Evolutionary conservation across 192 early-diverging fungal species (phyloP), one percentile per base, ranked within the genome.

Genomic region (Backusella circina): DNA sequence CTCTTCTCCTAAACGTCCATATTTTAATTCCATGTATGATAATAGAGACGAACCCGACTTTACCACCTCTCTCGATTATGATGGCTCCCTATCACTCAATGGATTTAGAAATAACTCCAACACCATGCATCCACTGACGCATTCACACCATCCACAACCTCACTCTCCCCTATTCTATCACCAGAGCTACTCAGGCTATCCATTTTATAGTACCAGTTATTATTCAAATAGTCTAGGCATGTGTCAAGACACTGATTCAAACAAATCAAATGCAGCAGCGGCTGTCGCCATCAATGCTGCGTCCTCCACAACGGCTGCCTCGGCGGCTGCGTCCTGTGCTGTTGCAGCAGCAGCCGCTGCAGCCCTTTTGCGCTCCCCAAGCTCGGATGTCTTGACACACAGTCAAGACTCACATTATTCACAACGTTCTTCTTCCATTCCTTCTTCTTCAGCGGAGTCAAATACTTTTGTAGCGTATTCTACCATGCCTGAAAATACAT

Each of bases 131-230:
- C 69, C 69, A 38, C 18, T 70, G 37, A 30, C 69, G 15, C 69
- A 70, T 30, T 61, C 54, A 9, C 67, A 68, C 23, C 67, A 68
- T 38, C 67, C 67, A 36, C 69, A 70, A 47, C 69, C 69, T 0
- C 69, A 70, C n/a, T 70, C 69, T 39, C 69, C 69, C 32, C 28
- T 70, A 18, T 70, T 70, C 26, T 70, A 70, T 30, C 33, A 37
- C 15, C 69, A 70, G 26, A n/a, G 28, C 26, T 70, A 70, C n/a
- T 70, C 69, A 8, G 69, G 69, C 8, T 70, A 70, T 44, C 69
- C 69, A 13, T 70, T 70, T 32, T 70, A 70, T 5, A 70, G 69
- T 18, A 47, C 69, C 13, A 41, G 41, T 18, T 70, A 70, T 47
- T 70, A 70, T 47, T 41, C 69, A 41, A 70, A 70, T 70, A 39